A percentile compares a stretch with the other conserved stretches of the same genome.
These are phyloP conservation scores for Thelephora aurantiotincta DNA, from an alignment of 768 basidiomycete genomes.

Conservation along the genomic window DNA sequence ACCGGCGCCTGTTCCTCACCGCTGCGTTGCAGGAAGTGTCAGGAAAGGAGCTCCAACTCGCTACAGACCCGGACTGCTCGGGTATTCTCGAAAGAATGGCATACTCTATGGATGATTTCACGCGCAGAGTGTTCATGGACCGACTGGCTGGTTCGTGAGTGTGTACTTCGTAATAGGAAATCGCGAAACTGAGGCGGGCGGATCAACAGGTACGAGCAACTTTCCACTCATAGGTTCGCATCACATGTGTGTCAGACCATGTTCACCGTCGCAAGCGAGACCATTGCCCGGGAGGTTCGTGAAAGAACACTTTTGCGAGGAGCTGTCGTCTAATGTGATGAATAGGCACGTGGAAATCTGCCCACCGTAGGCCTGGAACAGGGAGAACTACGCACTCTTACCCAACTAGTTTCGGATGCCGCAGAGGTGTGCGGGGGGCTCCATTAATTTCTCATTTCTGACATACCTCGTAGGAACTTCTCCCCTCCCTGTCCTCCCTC, in stretches of 20 bases:
- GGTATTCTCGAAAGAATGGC: slow-evolving; percentile 79
- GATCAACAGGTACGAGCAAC: slow-evolving; percentile 38
- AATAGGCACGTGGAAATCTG: slow-evolving; percentile 45
- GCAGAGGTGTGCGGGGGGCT: slow-evolving; percentile 36
- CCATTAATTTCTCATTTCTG: background rate
- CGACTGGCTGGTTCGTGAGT: slow-evolving; percentile 81
- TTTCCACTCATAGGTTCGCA: slow-evolving; percentile 75
- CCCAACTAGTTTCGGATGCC: slow-evolving; percentile 46
- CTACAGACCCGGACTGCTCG: slow-evolving; percentile 91
- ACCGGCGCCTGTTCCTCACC: slow-evolving; percentile 11
- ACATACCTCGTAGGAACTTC: slow-evolving; percentile 42
- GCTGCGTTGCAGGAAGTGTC: slow-evolving; percentile 74
- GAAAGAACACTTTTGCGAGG: background rate
- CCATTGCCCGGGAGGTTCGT: slow-evolving; percentile 55
- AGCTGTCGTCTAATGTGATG: background rate
- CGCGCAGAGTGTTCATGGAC: slow-evolving; percentile 83
- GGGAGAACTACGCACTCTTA: slow-evolving; percentile 57
- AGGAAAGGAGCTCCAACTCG: slow-evolving; percentile 77
- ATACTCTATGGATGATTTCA: slow-evolving; percentile 93
- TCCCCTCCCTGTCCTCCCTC: slow-evolving; percentile 45
- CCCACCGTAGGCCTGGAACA: slow-evolving; percentile 27
- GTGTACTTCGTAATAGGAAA: slow-evolving; percentile 1
- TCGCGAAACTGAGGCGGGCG: background rate
- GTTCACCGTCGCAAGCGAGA: slow-evolving; percentile 49
- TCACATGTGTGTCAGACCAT: slow-evolving; percentile 94